A percentile compares a stretch with the other conserved stretches of the same genome.
Evolutionary conservation across 1,139 yeast species (phyloP).

Genomic region (Fermentozyma sake): DNA sequence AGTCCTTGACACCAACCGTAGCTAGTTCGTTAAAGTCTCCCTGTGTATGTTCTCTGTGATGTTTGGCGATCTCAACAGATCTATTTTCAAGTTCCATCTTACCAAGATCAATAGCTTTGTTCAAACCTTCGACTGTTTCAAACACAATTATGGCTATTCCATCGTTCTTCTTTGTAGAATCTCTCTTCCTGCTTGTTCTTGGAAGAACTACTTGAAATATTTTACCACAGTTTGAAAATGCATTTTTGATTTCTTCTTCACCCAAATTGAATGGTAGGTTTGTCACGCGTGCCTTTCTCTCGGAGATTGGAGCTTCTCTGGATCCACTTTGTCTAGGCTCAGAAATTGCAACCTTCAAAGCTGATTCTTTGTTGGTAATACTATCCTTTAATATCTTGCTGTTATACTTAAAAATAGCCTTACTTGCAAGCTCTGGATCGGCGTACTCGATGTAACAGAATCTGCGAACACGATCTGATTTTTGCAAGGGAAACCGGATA

Average conservation of each 20-base stretch:
- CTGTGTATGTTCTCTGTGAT: constrained; percentile 11
- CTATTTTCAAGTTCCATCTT: constrained; percentile 36
- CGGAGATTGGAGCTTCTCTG: constrained; percentile 43
- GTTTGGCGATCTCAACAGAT: constrained; percentile 37
- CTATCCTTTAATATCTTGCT: constrained; percentile 25
- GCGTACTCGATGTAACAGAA: constrained; percentile 72
- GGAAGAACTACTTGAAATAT: constrained; percentile 54
- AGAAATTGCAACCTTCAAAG: constrained; percentile 55
- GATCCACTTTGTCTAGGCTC: constrained; percentile 40
- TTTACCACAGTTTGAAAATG: constrained; percentile 25
- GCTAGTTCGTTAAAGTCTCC: constrained; percentile 24
- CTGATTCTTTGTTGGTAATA: constrained; percentile 16
- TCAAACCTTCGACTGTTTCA: constrained; percentile 31
- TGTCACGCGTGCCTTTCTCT: constrained; percentile 50
- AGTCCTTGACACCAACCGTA: constrained; percentile 41
- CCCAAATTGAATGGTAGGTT: constrained; percentile 42
- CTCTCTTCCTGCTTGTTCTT: constrained; percentile 22
- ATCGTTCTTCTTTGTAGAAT: constrained; percentile 24
- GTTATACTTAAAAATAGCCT: constrained; percentile 44
- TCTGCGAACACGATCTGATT: constrained; percentile 47
- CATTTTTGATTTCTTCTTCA: constrained; percentile 21
- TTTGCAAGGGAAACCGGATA: constrained; percentile 65
- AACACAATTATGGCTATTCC: constrained; percentile 60
- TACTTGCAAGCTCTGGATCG: constrained; percentile 39
- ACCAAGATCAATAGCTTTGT: constrained; percentile 36